Evolutionary conservation across 1,284 basidiomycete genomes (phyloP).

Genomic region (Papiliotrema nemorosa): DNA sequence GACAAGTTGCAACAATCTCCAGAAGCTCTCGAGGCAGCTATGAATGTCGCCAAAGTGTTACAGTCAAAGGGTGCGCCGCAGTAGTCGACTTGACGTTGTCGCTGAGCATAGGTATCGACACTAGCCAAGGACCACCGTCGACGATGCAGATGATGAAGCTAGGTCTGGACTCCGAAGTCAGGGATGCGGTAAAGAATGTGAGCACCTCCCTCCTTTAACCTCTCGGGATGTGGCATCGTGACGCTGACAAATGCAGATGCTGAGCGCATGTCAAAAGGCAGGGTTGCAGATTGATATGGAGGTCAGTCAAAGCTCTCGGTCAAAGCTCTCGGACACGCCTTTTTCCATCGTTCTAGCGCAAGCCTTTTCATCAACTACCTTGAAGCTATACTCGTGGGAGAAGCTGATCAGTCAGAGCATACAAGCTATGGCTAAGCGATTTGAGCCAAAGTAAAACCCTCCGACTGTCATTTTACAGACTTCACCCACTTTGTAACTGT

Average conservation of each 20-base stretch:
- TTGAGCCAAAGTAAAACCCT: not conserved
- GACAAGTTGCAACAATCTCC: slow-evolving; percentile 35
- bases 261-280: not conserved
- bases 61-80: slow-evolving; percentile 33
- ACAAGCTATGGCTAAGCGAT: not conserved
- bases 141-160: slow-evolving; percentile 39
- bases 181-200: slow-evolving; percentile 35
- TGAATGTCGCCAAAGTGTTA: slow-evolving; percentile 33
- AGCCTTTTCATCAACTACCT: too few relatives aligned
- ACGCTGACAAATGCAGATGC: not conserved
- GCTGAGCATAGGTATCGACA: slow-evolving; percentile 33
- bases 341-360: too few relatives aligned
- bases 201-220: slow-evolving; percentile 2
- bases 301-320: not conserved
- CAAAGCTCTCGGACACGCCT: too few relatives aligned
- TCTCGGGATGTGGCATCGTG: too few relatives aligned
- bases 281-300: not conserved
- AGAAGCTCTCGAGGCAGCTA: slow-evolving; percentile 34
- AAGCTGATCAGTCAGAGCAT: not conserved
- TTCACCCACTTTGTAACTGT: too few relatives aligned
- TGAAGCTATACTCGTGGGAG: too few relatives aligned
- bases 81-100: too few relatives aligned
- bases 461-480: too few relatives aligned
- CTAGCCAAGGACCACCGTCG: slow-evolving; percentile 23
- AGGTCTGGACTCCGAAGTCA: slow-evolving; percentile 37